phyloP scores from a whole-genome alignment of 1,284 basidiomycete genomes.

The Rhodotorula sp. region DNA sequence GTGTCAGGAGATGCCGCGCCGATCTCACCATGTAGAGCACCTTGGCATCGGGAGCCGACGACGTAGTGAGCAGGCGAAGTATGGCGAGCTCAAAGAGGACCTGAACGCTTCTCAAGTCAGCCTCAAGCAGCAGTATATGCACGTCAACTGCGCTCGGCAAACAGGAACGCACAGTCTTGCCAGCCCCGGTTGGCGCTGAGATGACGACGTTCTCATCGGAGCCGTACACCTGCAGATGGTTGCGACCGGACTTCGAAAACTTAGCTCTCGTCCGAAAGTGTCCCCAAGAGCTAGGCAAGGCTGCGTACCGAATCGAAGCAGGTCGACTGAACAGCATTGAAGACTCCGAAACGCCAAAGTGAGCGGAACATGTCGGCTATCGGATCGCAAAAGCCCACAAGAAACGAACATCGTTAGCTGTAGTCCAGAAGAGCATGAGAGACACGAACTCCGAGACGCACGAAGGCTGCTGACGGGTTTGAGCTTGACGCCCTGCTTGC shows the following conservation, averaged over 20 bases:
- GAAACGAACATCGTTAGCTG: too few species aligned
- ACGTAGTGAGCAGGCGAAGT: conserved; percentile 65
- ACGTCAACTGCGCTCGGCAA: neutral
- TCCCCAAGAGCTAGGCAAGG: neutral
- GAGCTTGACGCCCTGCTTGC: conserved; percentile 16
- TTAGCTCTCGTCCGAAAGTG: neutral
- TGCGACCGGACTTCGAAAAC: too few species aligned
- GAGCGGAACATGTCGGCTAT: conserved; percentile 74
- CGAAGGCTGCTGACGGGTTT: conserved; percentile 30
- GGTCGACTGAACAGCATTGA: conserved; percentile 83
- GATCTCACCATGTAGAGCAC: conserved; percentile 71
- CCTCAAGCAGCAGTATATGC: conserved; percentile 23
- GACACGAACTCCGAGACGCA: neutral
- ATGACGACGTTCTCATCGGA: conserved; percentile 70
- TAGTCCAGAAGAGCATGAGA: neutral
- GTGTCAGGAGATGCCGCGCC: neutral
- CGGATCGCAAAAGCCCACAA: neutral
- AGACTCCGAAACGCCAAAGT: conserved; percentile 80
- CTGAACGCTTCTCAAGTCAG: conserved; percentile 37
- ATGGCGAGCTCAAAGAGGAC: conserved; percentile 89
- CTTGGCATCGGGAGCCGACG: conserved; percentile 54
- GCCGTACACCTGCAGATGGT: conserved; percentile 59
- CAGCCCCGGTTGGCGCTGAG: conserved; percentile 83
- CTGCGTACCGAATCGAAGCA: conserved; percentile 69
- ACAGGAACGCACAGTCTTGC: conserved; percentile 63